Evolutionary conservation across 1,284 basidiomycete genomes (phyloP), one percentile per base, ranked within the genome.

Genomic region (Ceratobasidium papillatum): DNA sequence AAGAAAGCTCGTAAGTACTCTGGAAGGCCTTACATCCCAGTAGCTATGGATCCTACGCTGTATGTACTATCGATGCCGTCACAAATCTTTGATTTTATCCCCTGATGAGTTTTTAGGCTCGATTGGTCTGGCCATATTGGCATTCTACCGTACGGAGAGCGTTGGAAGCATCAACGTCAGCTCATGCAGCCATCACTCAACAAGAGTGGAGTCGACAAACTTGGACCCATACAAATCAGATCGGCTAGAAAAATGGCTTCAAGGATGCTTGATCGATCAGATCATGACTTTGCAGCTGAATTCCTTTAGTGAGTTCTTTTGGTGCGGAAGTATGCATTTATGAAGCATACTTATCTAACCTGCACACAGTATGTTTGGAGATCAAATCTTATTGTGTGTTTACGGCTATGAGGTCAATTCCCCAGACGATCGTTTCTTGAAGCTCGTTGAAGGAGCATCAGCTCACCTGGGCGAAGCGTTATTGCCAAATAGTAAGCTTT

Each of bases 131-230:
- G 65, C 5, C 65, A 56, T 27, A 54, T 36, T 14, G 65, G 17
- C 4, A 56, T 68, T n/a, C 19, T 68, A n/a, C 65, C 32, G 11
- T 56, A 68, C 30, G 51, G 65, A 8, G 51, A 54, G 11, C 65
- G 51, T 3, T 68, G 65, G 65, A 68, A 56, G 25, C 65, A 12
- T 8, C 52, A 54, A 25, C 65, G 65, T 30, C 65, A 56, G 45
- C 51, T 68, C 8, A 68, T 56, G 65, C 19, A 68, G 30, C 5
- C 51, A 9, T 68, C 65, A 1, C 56, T 68, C 27, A 49, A 51
- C 17, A 68, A 68, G 45, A 43, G 19, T 17, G 36, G 32, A 2
- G 51, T 68, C 22, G 51, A 34, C n/a, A 41, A 56, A 25, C 56
- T 41, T 43, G 36, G 49, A 34, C 34, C 51, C 7, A 8, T 41